Evolutionary conservation across 345 rosid genomes (phyloP).

Genomic region (Barbarea vulgaris): DNA sequence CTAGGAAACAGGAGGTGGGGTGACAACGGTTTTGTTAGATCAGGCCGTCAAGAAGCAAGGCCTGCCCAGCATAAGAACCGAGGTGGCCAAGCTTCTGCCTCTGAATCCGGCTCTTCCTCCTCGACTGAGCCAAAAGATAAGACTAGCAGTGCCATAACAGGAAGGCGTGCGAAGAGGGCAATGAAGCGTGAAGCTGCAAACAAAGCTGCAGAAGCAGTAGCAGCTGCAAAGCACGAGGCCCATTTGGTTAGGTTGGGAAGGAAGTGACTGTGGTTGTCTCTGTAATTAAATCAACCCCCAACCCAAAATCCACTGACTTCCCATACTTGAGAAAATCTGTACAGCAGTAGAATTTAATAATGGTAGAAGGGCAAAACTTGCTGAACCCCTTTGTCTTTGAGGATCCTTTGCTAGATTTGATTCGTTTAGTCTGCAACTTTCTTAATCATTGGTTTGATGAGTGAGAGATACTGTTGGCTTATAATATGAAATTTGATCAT

Average conservation of each 20-base stretch:
- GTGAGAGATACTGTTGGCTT: constrained; percentile 2
- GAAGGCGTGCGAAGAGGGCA: constrained; percentile 89
- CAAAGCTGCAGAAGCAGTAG: constrained; percentile 65
- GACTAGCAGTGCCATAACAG: constrained; percentile 49
- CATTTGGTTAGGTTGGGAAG: constrained; percentile 44
- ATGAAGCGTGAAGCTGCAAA: constrained; percentile 93
- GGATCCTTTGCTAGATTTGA: constrained; percentile 8
- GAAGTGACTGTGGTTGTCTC: constrained; percentile 35
- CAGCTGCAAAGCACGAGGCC: constrained; percentile 47
- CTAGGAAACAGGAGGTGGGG: constrained; percentile 95
- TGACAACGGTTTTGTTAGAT: constrained; percentile 84
- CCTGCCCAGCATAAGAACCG: constrained; percentile 49
- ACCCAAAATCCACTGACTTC: constrained; percentile 11
- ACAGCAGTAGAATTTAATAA: constrained; percentile 37
- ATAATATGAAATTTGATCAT: background rate
- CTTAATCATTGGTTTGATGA: constrained; percentile 10
- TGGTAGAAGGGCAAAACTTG: constrained; percentile 23
- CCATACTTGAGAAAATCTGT: constrained; percentile 21
- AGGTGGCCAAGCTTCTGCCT: constrained; percentile 48
- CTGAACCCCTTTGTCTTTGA: constrained; percentile 11
- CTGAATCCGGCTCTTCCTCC: constrained; percentile 47
- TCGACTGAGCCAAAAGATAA: constrained; percentile 64
- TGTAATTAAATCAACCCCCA: constrained; percentile 23
- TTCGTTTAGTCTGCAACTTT: constrained; percentile 8
- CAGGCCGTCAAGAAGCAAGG: constrained; percentile 87